These are phyloP conservation scores for Galeopsis tetrahit DNA, from an alignment of 257 asterid species.

Conservation along the genomic window DNA sequence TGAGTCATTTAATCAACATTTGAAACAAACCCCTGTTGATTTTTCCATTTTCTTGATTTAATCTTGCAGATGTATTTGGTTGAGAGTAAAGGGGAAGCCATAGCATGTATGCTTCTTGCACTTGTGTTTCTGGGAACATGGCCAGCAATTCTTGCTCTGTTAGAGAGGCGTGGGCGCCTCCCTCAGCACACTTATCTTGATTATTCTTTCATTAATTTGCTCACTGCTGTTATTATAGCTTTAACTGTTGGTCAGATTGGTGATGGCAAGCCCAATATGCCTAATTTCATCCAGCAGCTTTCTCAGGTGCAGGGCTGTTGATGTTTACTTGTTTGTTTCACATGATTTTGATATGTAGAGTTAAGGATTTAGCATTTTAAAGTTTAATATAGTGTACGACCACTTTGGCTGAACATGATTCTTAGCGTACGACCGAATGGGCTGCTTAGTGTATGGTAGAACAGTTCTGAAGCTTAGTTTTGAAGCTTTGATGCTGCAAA, in stretches of 20 bases:
- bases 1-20: no score
- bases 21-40: no score
- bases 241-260: constrained; percentile 56
- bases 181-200: constrained; percentile 66
- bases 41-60: background rate
- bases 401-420: no score
- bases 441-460: no score
- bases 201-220: constrained; percentile 42
- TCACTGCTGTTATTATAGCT: constrained; percentile 50
- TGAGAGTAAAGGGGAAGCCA: constrained; percentile 63
- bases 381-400: background rate
- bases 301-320: constrained; percentile 38
- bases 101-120: constrained; percentile 55
- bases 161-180: constrained; percentile 62
- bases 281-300: constrained; percentile 47
- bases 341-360: background rate
- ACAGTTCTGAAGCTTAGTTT: background rate
- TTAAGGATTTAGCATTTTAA: no score
- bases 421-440: no score
- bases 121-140: constrained; percentile 58
- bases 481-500: background rate
- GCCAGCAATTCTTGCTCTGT: constrained; percentile 52
- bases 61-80: constrained; percentile 43
- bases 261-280: constrained; percentile 31
- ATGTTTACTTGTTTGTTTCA: background rate